Evolutionary conservation across 2,329 filamentous ascomycete genomes (phyloP).

Genomic region (Podosphaera fusca): DNA sequence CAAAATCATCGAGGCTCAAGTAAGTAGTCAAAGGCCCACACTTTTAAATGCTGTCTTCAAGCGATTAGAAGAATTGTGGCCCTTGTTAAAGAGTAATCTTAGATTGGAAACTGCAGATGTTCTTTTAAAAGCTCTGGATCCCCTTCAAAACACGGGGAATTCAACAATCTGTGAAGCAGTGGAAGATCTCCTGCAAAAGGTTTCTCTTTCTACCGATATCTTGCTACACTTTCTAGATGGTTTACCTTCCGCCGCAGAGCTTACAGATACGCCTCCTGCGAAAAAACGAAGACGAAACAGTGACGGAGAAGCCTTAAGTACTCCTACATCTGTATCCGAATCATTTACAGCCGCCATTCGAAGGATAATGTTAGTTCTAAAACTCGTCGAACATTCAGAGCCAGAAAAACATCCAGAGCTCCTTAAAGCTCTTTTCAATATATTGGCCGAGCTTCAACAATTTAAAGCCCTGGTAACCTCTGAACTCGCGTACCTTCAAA

Average conservation of each 20-base stretch:
- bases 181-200: conserved; percentile 46
- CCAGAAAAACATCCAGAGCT: conserved; percentile 56
- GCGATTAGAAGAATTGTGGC: conserved; percentile 50
- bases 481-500: conserved; percentile 76
- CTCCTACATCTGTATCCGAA: conserved; percentile 36
- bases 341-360: conserved; percentile 46
- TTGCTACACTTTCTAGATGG: conserved; percentile 50
- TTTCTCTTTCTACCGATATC: conserved; percentile 51
- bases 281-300: conserved; percentile 64
- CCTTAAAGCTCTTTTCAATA: conserved; percentile 56
- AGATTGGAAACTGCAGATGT: conserved; percentile 35
- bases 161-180: conserved; percentile 32
- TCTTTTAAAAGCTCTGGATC: conserved; percentile 37
- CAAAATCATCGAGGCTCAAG: conserved; percentile 23
- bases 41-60: conserved; percentile 43
- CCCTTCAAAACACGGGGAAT: conserved; percentile 15
- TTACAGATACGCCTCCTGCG: conserved; percentile 47
- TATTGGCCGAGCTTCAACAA: conserved; percentile 69
- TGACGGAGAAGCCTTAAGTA: conserved; percentile 40
- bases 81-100: conserved; percentile 39
- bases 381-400: conserved; percentile 62
- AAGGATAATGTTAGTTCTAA: conserved; percentile 66
- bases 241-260: conserved; percentile 48
- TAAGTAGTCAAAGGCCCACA: conserved; percentile 21
- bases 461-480: conserved; percentile 62